Evolutionary conservation across 441 rosid species (phyloP), one percentile per base, ranked within the genome.

Genomic region (Melastoma candidum): DNA sequence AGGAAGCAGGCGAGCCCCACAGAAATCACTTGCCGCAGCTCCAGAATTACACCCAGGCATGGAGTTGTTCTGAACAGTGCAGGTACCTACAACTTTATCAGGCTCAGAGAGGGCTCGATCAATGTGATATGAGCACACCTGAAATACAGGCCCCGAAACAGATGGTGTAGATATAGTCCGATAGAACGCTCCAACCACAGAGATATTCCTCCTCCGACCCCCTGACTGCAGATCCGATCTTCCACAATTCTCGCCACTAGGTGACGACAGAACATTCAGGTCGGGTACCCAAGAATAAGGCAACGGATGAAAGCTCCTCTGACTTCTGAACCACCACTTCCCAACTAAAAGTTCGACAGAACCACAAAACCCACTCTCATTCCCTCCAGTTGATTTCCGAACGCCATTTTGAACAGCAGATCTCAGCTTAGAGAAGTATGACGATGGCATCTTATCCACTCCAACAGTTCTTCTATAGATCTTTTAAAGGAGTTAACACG

Each of bases 91-190:
- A 26, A 58, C 45, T 63, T 68, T 66, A 64, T 72, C 53, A 10
- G 71, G 32, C 2, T 64, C 83, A 46, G 79, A 70, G 46, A 79
- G 66, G 32, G 73, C 71, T 43, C 74, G 76, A 67, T 93, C 90
- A 50, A 83, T 60, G 60, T 89, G 97, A 74, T 89, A 84, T 4
- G 95, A 86, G 65, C 92, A 89, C 50, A 75, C 78, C 73, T 93
- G 90, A 71, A 85, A 77, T 14, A 96, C 70, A 45, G 89, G 95
- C 52, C 98, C 89, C 2, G 95, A 92, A 3, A 92, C 94, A 2
- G 95, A 92, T 14, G 96, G 98, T 58, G 78, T 89, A 4, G 95
- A 87, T 66, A 92, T 68, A 2, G 86, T 68, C 44, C 86, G 75
- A 52, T 94, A 82, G 53, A 92, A 70, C 48, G 87, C 87, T 59